Conservation (phyloP, 495 filamentous ascomycete species). For the Penicillium atrosanguineum region DNA sequence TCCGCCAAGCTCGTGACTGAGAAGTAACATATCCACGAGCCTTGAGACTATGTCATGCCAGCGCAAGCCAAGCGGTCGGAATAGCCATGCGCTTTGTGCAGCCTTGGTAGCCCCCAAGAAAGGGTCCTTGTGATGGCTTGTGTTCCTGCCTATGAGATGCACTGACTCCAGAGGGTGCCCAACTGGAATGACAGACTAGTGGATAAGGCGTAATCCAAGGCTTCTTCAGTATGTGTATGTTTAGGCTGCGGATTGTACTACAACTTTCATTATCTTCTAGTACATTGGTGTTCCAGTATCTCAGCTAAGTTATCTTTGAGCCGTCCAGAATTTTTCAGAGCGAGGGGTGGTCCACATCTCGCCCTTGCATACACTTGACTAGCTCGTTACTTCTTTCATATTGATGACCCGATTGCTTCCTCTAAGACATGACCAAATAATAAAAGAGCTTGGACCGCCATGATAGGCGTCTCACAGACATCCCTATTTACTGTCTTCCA, state of each 20-base stretch:
- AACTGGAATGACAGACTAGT: too few relatives aligned
- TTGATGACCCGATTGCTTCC: not conserved
- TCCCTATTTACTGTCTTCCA: not conserved
- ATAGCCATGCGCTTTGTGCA: conserved; percentile 7
- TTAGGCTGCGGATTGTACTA: too few relatives aligned
- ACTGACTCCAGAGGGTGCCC: too few relatives aligned
- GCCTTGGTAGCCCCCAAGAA: not conserved
- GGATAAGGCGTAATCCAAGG: too few relatives aligned
- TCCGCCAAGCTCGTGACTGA: not conserved
- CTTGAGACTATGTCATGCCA: conserved; percentile 1
- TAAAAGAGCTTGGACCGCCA: not conserved
- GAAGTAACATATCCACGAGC: not conserved
- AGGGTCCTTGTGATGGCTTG: not conserved
- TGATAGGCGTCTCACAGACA: conserved; percentile 1
- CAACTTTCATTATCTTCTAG: not conserved
- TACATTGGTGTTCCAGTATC: not conserved
- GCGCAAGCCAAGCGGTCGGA: conserved; percentile 1
- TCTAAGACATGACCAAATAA: not conserved
- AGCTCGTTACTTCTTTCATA: not conserved
- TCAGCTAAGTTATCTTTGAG: not conserved
- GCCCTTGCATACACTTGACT: conserved; percentile 8
- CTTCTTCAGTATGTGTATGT: too few relatives aligned
- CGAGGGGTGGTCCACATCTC: not conserved
- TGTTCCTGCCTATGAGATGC: not conserved
- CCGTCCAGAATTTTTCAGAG: not conserved